These are phyloP conservation scores for Malus hybrid DNA, from an alignment of 331 rosid genomes.

Conservation along the genomic window DNA sequence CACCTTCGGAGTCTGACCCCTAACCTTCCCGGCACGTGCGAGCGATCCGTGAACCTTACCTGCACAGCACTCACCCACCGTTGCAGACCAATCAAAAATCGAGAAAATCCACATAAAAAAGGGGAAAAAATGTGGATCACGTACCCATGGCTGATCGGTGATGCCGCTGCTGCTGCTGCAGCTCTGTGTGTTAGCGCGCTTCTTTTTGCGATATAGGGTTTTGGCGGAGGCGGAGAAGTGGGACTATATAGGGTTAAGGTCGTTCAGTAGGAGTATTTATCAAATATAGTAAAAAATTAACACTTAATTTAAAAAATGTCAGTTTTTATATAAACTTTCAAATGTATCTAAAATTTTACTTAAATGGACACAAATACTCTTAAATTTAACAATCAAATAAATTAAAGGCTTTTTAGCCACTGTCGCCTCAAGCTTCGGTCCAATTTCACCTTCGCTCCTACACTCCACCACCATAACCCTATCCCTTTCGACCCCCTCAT, in stretches of 20 bases:
- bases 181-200: not conserved
- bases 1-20: constrained; percentile 41
- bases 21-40: constrained; percentile 46
- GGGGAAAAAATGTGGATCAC: not conserved
- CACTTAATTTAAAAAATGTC: no score
- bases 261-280: not conserved
- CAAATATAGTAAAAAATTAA: no score
- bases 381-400: no score
- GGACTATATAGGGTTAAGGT: not conserved
- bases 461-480: no score
- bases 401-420: no score
- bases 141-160: constrained; percentile 23
- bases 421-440: no score
- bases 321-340: no score
- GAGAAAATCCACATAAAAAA: not conserved
- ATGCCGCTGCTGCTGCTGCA: not conserved
- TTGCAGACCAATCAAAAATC: not conserved
- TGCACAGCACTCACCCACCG: not conserved
- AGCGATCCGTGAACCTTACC: constrained; percentile 44
- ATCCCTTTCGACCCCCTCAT: no score
- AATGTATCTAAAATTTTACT: no score
- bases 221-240: not conserved
- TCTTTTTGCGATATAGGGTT: not conserved
- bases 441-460: no score
- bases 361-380: no score